phyloP scores from a whole-genome alignment of 805 yeast genomes.

The Grigorovia transvaalensis region DNA sequence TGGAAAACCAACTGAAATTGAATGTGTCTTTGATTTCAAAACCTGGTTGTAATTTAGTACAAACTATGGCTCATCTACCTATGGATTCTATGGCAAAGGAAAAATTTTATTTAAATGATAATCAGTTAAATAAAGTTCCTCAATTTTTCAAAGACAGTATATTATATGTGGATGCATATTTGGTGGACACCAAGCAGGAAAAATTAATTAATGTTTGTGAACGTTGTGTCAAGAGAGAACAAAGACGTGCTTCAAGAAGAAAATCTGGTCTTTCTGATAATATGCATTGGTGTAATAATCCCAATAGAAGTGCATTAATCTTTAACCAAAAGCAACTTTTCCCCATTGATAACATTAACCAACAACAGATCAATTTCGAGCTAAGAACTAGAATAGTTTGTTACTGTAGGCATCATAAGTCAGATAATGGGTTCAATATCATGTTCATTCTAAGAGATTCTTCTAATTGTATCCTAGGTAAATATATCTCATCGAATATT shows the following conservation, averaged over 20 bases:
- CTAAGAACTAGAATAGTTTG: conserved; percentile 75
- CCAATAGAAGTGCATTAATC: conserved; percentile 72
- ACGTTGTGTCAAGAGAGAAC: conserved; percentile 85
- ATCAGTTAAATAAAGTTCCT: conserved; percentile 51
- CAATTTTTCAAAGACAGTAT: conserved; percentile 40
- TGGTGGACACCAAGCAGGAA: conserved; percentile 44
- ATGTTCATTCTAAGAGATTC: conserved; percentile 57
- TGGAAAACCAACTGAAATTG: conserved; percentile 89
- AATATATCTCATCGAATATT: conserved; percentile 58
- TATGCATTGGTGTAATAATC: conserved; percentile 64
- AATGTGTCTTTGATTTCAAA: conserved; percentile 52
- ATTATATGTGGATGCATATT: conserved; percentile 67
- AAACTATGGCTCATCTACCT: conserved; percentile 67
- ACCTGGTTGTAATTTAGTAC: conserved; percentile 42
- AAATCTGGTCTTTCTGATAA: conserved; percentile 72
- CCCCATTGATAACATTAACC: conserved; percentile 62
- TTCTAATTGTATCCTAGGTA: conserved; percentile 56
- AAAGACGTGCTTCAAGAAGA: conserved; percentile 86
- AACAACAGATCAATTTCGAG: conserved; percentile 29
- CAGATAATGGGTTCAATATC: conserved; percentile 71
- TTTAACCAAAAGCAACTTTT: conserved; percentile 85
- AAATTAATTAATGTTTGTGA: conserved; percentile 69
- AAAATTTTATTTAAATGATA: conserved; percentile 55
- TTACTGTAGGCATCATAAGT: conserved; percentile 92
- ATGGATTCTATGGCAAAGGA: conserved; percentile 82